Conservation (phyloP, 352 stramenopile genomes). For the Pythium sukuiense region DNA sequence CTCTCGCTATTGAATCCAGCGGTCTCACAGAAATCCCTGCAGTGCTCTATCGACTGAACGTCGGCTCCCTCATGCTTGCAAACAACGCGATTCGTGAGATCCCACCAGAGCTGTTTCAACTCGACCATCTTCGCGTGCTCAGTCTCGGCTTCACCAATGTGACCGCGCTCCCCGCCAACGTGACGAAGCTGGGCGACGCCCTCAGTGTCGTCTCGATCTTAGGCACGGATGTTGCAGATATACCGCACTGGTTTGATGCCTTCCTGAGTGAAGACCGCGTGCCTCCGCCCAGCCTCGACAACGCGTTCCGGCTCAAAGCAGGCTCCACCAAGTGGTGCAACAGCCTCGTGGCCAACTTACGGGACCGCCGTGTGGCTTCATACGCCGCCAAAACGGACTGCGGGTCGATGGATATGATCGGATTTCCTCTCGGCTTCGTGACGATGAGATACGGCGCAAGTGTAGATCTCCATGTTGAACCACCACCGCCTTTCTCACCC, state of each 20-base stretch:
- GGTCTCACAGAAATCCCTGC: background rate
- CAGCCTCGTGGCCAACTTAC: background rate
- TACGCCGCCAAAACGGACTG: background rate
- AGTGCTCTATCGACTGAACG: background rate
- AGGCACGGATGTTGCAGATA: background rate
- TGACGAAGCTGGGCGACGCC: background rate
- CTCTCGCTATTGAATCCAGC: background rate
- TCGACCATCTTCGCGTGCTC: background rate
- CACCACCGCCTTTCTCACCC: background rate
- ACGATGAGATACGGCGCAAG: background rate
- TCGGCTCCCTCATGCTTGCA: background rate
- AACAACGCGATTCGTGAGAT: background rate
- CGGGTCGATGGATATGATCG: background rate
- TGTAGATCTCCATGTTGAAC: background rate
- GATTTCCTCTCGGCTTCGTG: background rate
- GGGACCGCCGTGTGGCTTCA: background rate
- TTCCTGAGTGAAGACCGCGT: background rate
- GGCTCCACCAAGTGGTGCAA: background rate
- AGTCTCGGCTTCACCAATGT: background rate
- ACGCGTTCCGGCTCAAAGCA: background rate
- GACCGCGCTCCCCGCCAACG: background rate
- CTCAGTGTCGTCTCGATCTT: background rate
- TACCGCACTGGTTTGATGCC: background rate
- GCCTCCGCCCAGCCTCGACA: background rate
- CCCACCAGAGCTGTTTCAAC: background rate